Conservation (phyloP, 2,329 filamentous ascomycete species). For the Ascochyta koolunga region DNA sequence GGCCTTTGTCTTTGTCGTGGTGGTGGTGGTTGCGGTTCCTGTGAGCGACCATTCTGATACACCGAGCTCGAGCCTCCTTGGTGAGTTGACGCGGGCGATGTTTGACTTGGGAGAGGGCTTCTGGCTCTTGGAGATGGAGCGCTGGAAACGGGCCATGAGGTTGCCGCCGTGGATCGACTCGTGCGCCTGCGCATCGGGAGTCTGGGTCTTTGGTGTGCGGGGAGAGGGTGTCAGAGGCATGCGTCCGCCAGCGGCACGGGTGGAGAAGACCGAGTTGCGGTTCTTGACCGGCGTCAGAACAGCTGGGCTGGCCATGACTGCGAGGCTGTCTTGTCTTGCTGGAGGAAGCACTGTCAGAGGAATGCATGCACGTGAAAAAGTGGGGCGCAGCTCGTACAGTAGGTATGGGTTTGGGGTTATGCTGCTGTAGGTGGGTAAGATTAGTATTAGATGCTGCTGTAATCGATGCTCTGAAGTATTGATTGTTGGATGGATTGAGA, state of each 20-base stretch:
- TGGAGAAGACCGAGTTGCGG: constrained; percentile 89
- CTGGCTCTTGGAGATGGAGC: constrained; percentile 67
- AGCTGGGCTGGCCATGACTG: constrained; percentile 77
- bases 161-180: constrained; percentile 78
- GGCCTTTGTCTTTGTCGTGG: constrained; percentile 50
- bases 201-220: constrained; percentile 60
- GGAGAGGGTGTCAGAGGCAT: constrained; percentile 95
- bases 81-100: constrained; percentile 79
- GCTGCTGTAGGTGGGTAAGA: constrained; percentile 40
- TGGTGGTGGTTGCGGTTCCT: constrained; percentile 75
- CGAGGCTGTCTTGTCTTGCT: constrained; percentile 29
- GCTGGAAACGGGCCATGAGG: constrained; percentile 78
- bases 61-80: constrained; percentile 86
- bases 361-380: constrained; percentile 7
- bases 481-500: constrained; percentile 31
- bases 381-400: constrained; percentile 30
- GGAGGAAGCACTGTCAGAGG: constrained; percentile 25
- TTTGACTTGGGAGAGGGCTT: constrained; percentile 96
- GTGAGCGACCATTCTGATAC: constrained; percentile 92
- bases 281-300: constrained; percentile 94
- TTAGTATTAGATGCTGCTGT: constrained; percentile 49
- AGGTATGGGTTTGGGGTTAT: constrained; percentile 26
- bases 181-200: constrained; percentile 55
- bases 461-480: constrained; percentile 49
- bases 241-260: constrained; percentile 90